Evolutionary conservation across 192 early-diverging fungal species (phyloP).

Genomic region (Polychytrium aggregatum): DNA sequence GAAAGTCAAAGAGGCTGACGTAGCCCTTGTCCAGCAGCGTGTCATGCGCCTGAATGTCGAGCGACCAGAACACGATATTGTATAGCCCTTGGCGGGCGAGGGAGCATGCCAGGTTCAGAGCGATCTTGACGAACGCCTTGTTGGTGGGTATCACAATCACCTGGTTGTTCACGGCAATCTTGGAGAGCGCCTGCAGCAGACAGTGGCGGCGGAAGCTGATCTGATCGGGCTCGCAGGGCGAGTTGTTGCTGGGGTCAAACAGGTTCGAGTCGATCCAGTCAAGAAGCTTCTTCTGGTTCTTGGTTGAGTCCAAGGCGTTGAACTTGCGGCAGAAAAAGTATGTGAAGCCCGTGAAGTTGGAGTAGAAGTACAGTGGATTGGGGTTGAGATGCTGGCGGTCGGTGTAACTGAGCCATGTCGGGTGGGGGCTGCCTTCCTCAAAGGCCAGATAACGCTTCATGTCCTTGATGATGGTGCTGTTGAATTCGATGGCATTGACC

Average conservation of each 20-base stretch:
- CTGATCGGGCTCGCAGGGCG: constrained; percentile 2
- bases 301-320: constrained; percentile 2
- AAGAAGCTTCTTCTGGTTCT: constrained; percentile 6
- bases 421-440: constrained; percentile 4
- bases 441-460: constrained; percentile 24
- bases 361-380: constrained; percentile 12
- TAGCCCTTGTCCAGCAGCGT: background rate
- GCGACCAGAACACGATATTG: constrained; percentile 7
- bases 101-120: constrained; percentile 2
- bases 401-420: constrained; percentile 9
- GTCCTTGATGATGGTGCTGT: constrained; percentile 7
- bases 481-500: constrained; percentile 12
- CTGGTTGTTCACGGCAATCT: background rate
- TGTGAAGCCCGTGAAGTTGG: constrained; percentile 8
- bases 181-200: constrained; percentile 3
- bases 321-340: constrained; percentile 34
- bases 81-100: background rate
- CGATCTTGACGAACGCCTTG: background rate
- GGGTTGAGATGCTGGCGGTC: too few relatives aligned
- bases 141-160: constrained; percentile 2
- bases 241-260: background rate
- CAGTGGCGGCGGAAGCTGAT: constrained; percentile 9
- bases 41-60: constrained; percentile 7
- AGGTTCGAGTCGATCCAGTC: constrained; percentile 29
- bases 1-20: background rate